Base-by-base conservation (phyloP, 805 yeast genomes). In the Metschnikowia borealis region DNA sequence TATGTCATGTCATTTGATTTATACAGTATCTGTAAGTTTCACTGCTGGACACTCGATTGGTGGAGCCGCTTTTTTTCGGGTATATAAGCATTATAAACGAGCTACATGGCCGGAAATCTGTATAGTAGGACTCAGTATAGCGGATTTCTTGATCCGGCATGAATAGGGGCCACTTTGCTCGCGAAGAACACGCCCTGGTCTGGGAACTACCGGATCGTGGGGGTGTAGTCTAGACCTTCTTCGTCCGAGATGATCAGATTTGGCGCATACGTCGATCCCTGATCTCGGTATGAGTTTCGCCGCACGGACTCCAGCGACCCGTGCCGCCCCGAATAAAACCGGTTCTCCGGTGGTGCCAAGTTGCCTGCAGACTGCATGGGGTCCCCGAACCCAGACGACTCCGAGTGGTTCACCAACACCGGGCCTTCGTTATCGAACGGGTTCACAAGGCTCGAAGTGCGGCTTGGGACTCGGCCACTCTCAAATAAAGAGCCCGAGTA, bases 371-470 rank as follows among this genome's bases (percentile, higher is more conserved):
- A 39, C 17, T 39, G 43, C n/a, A 39, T 39, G 14, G 43, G 21
- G 23, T 11, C 38, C 15, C 3, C 18, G 38, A 33, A 15, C 5
- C 45, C 37, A 10, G 38, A 42, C 32, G 38, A 34, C 38, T 42
- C 32, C 17, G 45, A 34, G 8, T n/a, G 38, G 6, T 33, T 23
- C 29, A 20, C 14, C 15, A 39, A 15, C 33, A 26, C n/a, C 11
- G 37, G 43, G 23, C 38, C 50, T 8, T 38, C 41, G 20, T 44
- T 47, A 18, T 52, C 53, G 10, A 52, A 47, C 14, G 55, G 55
- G 36, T 52, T 52, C 20, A 52, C 46, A 13, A 52, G 38, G 13
- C 53, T 49, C 13, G 49, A 26, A 5, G 46, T 23, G 15, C 47
- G 47, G 46, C 44, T 44, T 20, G 34, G 33, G 13, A 17, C 41